These are phyloP conservation scores for Zygosaccharomyces rouxii DNA, from an alignment of 805 yeast genomes.

Conservation along the genomic window DNA sequence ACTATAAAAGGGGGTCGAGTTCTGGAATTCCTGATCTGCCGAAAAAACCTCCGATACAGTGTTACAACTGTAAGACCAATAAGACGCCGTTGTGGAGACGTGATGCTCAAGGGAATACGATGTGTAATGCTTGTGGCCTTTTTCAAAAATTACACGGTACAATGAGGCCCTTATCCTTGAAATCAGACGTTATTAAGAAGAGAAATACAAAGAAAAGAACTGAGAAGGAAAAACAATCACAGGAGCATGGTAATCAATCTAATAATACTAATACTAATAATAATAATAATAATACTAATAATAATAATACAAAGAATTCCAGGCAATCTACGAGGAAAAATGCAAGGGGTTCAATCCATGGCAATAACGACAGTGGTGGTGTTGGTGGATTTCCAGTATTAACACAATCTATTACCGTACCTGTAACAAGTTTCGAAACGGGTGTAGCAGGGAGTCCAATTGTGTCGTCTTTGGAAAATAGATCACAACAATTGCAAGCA, in stretches of 20 bases:
- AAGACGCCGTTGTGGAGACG: slow-evolving; percentile 96
- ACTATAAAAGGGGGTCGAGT: slow-evolving; percentile 22
- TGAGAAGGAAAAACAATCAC: slow-evolving; percentile 23
- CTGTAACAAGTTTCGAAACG: slow-evolving; percentile 12
- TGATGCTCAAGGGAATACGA: slow-evolving; percentile 84
- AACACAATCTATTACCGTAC: slow-evolving; percentile 9
- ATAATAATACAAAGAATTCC: slow-evolving; percentile 7
- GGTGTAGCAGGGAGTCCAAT: slow-evolving; percentile 7
- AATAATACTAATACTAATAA: slow-evolving; percentile 4
- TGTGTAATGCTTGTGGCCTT: slow-evolving; percentile 95
- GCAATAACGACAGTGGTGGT: background rate
- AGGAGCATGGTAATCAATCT: slow-evolving; percentile 7
- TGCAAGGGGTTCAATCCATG: slow-evolving; percentile 6
- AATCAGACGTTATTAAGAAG: slow-evolving; percentile 88
- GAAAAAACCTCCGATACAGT: slow-evolving; percentile 40
- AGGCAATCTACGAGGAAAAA: slow-evolving; percentile 12
- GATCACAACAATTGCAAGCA: slow-evolving; percentile 6
- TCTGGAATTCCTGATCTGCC: slow-evolving; percentile 22
- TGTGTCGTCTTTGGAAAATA: slow-evolving; percentile 7
- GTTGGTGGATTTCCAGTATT: slow-evolving; percentile 1
- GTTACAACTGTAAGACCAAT: slow-evolving; percentile 86
- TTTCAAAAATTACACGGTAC: slow-evolving; percentile 93
- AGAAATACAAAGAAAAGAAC: slow-evolving; percentile 61
- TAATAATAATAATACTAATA: slow-evolving; percentile 3
- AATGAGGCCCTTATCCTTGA: slow-evolving; percentile 83